Conservation (phyloP, 768 basidiomycete species). For the Naematelia encephala region DNA sequence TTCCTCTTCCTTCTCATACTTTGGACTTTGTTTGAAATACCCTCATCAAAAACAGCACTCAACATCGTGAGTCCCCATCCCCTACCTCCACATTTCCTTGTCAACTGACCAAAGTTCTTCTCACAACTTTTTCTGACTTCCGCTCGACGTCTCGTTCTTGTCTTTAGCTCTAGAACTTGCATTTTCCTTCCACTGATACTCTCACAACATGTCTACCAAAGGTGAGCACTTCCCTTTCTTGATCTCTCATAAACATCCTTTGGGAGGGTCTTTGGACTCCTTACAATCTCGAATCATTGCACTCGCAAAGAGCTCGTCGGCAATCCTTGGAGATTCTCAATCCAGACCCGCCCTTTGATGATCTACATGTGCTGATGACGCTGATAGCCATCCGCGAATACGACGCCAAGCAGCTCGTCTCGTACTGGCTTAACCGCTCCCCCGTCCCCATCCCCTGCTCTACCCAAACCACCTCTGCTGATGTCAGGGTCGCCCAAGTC, state of each 20-base stretch:
- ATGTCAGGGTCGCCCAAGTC: constrained; percentile 66
- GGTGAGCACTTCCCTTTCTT: constrained; percentile 30
- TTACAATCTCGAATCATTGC: too few relatives aligned
- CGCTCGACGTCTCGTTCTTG: not conserved
- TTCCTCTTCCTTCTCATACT: too few relatives aligned
- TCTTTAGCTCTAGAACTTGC: constrained; percentile 1
- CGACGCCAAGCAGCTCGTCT: constrained; percentile 95
- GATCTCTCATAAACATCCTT: too few relatives aligned
- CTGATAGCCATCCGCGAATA: constrained; percentile 82
- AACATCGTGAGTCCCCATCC: not conserved
- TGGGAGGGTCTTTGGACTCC: too few relatives aligned
- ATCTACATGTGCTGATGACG: not conserved
- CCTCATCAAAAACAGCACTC: not conserved
- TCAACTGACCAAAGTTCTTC: not conserved
- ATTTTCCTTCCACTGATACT: constrained; percentile 3
- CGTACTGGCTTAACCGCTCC: constrained; percentile 93
- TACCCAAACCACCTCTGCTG: constrained; percentile 58
- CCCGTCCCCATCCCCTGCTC: constrained; percentile 59
- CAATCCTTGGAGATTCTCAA: too few relatives aligned
- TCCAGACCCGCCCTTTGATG: not conserved
- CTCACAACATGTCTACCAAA: constrained; percentile 48
- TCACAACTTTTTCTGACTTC: not conserved
- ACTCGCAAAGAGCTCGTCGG: too few relatives aligned
- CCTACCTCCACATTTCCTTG: not conserved
- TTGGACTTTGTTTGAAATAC: too few relatives aligned